Evolutionary conservation across 176 grass and related monocot genomes (phyloP).

Genomic region (Saccharum spontaneum): DNA sequence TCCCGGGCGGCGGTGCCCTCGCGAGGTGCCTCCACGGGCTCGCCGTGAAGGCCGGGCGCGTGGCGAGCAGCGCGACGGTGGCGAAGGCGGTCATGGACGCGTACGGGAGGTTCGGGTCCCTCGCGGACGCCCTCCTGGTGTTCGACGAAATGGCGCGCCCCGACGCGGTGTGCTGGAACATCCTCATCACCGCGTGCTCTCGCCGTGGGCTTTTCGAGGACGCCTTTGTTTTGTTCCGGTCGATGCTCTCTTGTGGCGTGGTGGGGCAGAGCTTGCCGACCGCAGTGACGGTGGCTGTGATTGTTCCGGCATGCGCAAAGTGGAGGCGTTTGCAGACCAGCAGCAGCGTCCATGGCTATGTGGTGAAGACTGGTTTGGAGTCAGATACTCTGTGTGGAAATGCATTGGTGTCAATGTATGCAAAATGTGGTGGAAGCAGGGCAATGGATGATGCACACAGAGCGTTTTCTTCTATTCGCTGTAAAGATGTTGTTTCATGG

Average conservation of each 20-base stretch:
- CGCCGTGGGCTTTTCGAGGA: conserved; percentile 28
- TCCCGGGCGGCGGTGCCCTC: background rate
- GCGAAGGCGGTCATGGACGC: conserved; percentile 62
- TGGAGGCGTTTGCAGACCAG: conserved; percentile 32
- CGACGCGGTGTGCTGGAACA: conserved; percentile 70
- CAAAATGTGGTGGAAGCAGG: conserved; percentile 38
- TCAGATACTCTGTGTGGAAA: conserved; percentile 54
- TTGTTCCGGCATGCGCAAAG: conserved; percentile 50
- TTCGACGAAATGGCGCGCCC: conserved; percentile 51
- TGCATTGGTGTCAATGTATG: conserved; percentile 68
- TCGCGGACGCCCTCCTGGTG: conserved; percentile 38
- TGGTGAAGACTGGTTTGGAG: conserved; percentile 51
- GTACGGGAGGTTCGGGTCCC: conserved; percentile 43
- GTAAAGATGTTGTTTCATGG: conserved; percentile 71
- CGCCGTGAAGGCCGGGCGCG: conserved; percentile 41
- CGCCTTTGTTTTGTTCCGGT: conserved; percentile 35
- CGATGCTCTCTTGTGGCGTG: conserved; percentile 32
- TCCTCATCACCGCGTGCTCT: conserved; percentile 50
- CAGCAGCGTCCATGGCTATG: conserved; percentile 46
- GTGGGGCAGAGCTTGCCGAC: conserved; percentile 34
- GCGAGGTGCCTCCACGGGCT: conserved; percentile 58
- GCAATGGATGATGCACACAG: conserved; percentile 36
- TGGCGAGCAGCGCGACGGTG: conserved; percentile 25
- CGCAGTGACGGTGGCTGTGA: conserved; percentile 48
- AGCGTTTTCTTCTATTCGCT: conserved; percentile 41